These are phyloP conservation scores for Chlamydomonas sp. DNA, from an alignment of 139 green algal genomes.

Conservation along the genomic window DNA sequence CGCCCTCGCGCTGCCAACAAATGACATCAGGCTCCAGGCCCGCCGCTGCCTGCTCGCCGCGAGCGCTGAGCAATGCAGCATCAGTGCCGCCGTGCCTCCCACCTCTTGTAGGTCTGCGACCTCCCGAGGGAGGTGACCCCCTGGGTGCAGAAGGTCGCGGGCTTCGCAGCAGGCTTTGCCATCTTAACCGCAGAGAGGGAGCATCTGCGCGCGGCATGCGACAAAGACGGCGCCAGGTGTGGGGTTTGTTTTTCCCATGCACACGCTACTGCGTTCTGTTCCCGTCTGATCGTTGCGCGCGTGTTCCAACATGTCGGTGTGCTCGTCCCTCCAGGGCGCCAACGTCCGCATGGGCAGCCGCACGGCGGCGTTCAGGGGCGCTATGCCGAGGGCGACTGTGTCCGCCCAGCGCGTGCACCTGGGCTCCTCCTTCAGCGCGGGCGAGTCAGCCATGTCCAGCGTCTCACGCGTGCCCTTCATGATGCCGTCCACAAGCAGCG, in stretches of 20 bases:
- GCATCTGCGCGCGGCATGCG: too few relatives aligned
- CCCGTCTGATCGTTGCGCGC: too few relatives aligned
- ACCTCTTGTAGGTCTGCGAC: slow-evolving; percentile 32
- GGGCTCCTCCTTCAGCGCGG: background rate
- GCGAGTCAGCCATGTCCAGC: background rate
- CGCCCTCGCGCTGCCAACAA: background rate
- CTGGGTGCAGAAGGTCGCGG: slow-evolving; percentile 35
- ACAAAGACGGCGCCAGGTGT: too few relatives aligned
- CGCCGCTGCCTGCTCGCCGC: slow-evolving; percentile 12
- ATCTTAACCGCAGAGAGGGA: too few relatives aligned
- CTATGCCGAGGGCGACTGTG: too few relatives aligned
- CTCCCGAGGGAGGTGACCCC: slow-evolving; percentile 51
- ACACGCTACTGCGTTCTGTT: too few relatives aligned
- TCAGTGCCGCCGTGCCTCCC: background rate
- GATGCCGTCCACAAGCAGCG: background rate
- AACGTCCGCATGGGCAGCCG: too few relatives aligned
- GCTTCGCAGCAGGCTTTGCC: slow-evolving; percentile 8
- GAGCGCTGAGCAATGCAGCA: background rate
- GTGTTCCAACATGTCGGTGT: too few relatives aligned
- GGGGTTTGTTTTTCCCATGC: too few relatives aligned
- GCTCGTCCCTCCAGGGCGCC: too few relatives aligned
- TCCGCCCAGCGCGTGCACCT: slow-evolving; percentile 1
- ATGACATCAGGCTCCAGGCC: background rate
- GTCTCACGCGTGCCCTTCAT: background rate
- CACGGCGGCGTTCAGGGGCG: too few relatives aligned